Conservation (phyloP, 2,329 filamentous ascomycete species). For the Blumeria graminis region DNA sequence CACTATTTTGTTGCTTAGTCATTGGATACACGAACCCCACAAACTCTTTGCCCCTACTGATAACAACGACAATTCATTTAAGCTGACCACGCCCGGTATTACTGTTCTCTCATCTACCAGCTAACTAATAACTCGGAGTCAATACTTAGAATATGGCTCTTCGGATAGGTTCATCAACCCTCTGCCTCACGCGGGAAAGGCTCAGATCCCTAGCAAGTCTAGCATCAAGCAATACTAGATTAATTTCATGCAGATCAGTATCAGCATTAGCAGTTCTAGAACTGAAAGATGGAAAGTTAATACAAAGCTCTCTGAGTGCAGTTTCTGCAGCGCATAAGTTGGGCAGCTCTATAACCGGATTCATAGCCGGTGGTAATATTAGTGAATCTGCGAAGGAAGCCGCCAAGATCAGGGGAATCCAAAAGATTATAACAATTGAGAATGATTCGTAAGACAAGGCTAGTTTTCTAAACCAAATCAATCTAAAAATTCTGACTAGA, state of each 20-base stretch:
- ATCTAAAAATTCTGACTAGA: neutral
- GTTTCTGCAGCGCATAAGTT: conserved; percentile 71
- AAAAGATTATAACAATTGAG: conserved; percentile 76
- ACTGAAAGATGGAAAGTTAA: conserved; percentile 74
- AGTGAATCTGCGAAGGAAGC: conserved; percentile 59
- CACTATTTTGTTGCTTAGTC: too few species aligned
- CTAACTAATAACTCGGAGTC: too few species aligned
- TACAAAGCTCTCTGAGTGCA: conserved; percentile 57
- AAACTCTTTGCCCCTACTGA: too few species aligned
- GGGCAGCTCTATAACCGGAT: conserved; percentile 64
- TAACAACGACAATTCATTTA: too few species aligned
- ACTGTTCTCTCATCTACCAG: too few species aligned
- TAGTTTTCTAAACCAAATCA: conserved; percentile 4
- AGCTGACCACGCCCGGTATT: too few species aligned
- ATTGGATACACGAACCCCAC: too few species aligned
- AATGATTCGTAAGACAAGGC: conserved; percentile 86
- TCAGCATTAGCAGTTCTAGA: conserved; percentile 75
- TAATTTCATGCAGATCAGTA: neutral
- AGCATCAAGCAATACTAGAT: too few species aligned
- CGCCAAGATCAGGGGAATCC: conserved; percentile 69
- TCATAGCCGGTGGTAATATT: conserved; percentile 61
- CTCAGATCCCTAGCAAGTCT: too few species aligned
- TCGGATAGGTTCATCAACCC: too few species aligned
- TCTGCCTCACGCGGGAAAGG: too few species aligned
- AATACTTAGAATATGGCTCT: too few species aligned